phyloP scores from a whole-genome alignment of 352 stramenopile species.

The Globisporangium middletonii region DNA sequence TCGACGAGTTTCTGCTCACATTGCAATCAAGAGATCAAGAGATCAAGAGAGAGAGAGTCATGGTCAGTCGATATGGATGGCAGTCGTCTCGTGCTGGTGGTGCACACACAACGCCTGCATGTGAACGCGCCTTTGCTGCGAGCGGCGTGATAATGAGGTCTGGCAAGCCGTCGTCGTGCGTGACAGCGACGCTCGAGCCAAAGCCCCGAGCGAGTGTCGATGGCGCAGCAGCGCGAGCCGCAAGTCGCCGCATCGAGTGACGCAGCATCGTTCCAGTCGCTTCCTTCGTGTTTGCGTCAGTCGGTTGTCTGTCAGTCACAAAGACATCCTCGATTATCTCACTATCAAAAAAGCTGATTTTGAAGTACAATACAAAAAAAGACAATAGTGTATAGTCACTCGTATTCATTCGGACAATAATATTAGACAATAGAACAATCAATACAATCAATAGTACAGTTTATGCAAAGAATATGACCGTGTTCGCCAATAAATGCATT shows the following conservation, averaged over 20 bases:
- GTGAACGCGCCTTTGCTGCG: constrained; percentile 34
- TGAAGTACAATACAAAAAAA: too few species aligned
- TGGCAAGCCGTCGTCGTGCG: constrained; percentile 32
- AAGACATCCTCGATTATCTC: too few species aligned
- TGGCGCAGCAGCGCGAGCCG: background rate
- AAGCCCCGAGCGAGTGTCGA: background rate
- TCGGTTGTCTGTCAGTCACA: background rate
- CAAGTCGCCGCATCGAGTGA: background rate
- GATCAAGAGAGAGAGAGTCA: background rate
- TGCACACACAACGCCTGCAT: too few species aligned
- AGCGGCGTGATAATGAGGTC: constrained; percentile 70
- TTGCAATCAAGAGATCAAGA: background rate
- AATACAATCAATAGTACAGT: too few species aligned
- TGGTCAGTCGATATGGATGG: background rate
- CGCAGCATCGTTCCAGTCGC: background rate
- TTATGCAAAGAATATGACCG: too few species aligned
- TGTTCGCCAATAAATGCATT: too few species aligned
- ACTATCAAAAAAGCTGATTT: too few species aligned
- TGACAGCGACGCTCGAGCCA: constrained; percentile 28
- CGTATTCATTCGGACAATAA: too few species aligned
- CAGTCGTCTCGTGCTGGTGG: background rate
- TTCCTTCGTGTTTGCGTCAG: background rate
- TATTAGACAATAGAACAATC: too few species aligned
- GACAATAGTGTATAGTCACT: too few species aligned
- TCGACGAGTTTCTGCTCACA: constrained; percentile 49